Conservation (phyloP, 176 grass and related monocot species). For the Canna indica region DNA sequence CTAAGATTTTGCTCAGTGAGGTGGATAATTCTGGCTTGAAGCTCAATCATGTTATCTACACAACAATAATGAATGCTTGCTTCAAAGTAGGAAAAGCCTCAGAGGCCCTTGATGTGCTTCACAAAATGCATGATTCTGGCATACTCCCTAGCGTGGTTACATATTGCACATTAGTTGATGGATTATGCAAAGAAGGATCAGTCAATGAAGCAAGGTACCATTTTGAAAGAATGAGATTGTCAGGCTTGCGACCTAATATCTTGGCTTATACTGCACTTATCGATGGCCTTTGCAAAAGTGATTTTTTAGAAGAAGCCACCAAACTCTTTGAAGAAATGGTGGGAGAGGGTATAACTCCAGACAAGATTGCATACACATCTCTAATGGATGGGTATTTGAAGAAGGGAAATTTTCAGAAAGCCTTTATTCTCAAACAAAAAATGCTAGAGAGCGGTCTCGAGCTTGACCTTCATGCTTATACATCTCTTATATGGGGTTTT, state of each 20-base stretch:
- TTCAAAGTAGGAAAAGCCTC: conserved; percentile 71
- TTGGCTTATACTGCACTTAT: conserved; percentile 59
- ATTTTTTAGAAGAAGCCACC: conserved; percentile 44
- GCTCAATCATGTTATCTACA: conserved; percentile 82
- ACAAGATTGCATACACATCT: conserved; percentile 80
- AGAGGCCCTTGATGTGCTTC: conserved; percentile 58
- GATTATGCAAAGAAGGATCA: conserved; percentile 71
- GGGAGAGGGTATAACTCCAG: conserved; percentile 39
- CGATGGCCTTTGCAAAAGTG: conserved; percentile 81
- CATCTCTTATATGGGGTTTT: conserved; percentile 75
- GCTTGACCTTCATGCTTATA: conserved; percentile 75
- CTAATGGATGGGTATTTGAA: conserved; percentile 80
- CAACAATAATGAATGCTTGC: conserved; percentile 70
- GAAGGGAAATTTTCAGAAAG: conserved; percentile 60
- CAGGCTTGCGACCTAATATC: conserved; percentile 59
- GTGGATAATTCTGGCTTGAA: conserved; percentile 62
- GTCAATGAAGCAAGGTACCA: conserved; percentile 48
- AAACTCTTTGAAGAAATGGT: conserved; percentile 69
- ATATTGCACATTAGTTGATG: conserved; percentile 80
- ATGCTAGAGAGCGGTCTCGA: conserved; percentile 73
- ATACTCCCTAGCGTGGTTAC: conserved; percentile 58
- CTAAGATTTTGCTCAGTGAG: conserved; percentile 61
- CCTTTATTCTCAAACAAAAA: conserved; percentile 51
- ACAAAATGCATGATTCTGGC: conserved; percentile 48
- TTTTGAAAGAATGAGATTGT: conserved; percentile 71